Conservation (phyloP, 1,139 yeast species). For the Pichia sp. region DNA sequence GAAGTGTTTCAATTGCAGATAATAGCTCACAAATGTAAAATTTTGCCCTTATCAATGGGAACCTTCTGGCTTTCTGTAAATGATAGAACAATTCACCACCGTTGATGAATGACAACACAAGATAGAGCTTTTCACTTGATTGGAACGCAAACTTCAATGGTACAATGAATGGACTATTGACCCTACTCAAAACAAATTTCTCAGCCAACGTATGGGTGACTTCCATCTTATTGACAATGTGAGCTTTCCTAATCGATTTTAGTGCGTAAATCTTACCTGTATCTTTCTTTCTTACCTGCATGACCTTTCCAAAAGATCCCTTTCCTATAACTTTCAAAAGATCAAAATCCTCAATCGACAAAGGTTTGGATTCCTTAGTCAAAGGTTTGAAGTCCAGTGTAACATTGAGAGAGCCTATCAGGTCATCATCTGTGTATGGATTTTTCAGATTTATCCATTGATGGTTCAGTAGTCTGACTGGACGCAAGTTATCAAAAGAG, state of each 20-base stretch:
- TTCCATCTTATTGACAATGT: slow-evolving; percentile 89
- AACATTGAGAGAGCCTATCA: slow-evolving; percentile 54
- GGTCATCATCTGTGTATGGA: slow-evolving; percentile 33
- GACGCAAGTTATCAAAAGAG: slow-evolving; percentile 20
- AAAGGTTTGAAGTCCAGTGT: slow-evolving; percentile 74
- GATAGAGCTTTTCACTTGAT: slow-evolving; percentile 86
- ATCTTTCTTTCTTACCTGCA: slow-evolving; percentile 95
- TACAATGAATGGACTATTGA: slow-evolving; percentile 96
- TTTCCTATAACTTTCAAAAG: slow-evolving; percentile 92
- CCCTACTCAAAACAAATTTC: slow-evolving; percentile 88
- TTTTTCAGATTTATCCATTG: slow-evolving; percentile 37
- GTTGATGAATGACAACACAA: slow-evolving; percentile 87
- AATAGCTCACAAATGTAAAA: slow-evolving; percentile 92
- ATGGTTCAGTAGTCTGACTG: slow-evolving; percentile 45
- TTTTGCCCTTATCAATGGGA: slow-evolving; percentile 82
- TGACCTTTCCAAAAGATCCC: slow-evolving; percentile 97
- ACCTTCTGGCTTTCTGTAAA: slow-evolving; percentile 84
- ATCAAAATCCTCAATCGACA: slow-evolving; percentile 88
- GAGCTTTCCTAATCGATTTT: slow-evolving; percentile 89
- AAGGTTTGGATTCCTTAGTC: slow-evolving; percentile 50
- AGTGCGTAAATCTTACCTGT: slow-evolving; percentile 91
- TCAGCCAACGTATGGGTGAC: slow-evolving; percentile 96
- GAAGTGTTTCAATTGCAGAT: slow-evolving; percentile 88
- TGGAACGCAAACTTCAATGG: slow-evolving; percentile 95
- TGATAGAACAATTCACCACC: slow-evolving; percentile 98